phyloP scores from a whole-genome alignment of 306 rosid species.

The Albizia julibrissin region DNA sequence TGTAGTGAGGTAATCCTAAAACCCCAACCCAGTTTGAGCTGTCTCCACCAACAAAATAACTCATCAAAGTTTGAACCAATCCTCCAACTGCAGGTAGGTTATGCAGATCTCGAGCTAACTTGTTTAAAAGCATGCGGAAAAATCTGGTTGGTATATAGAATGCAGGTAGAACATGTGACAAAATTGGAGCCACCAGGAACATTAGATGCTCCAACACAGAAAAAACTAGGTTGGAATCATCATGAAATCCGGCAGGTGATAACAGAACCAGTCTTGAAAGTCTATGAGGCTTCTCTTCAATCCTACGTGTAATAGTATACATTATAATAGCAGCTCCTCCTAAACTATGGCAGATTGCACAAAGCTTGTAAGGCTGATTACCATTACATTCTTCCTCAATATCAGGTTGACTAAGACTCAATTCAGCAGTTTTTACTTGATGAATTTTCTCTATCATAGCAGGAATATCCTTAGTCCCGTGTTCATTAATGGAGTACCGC shows the following conservation, averaged over 20 bases:
- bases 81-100: conserved; percentile 94
- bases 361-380: conserved; percentile 80
- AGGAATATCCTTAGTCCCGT: conserved; percentile 89
- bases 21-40: conserved; percentile 98
- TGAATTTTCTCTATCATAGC: conserved; percentile 89
- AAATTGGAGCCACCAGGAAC: conserved; percentile 59
- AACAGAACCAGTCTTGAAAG: conserved; percentile 79
- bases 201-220: conserved; percentile 53
- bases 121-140: conserved; percentile 88
- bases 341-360: conserved; percentile 83
- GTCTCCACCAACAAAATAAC: conserved; percentile 89
- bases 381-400: conserved; percentile 55
- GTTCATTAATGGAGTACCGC: conserved; percentile 91
- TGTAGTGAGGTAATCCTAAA: conserved; percentile 83
- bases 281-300: conserved; percentile 79
- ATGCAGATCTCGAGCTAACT: conserved; percentile 87
- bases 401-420: conserved; percentile 68
- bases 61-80: conserved; percentile 83
- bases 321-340: conserved; percentile 89
- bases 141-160: conserved; percentile 90
- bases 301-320: conserved; percentile 63
- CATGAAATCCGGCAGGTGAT: conserved; percentile 95
- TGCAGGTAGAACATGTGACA: conserved; percentile 70
- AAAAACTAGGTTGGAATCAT: conserved; percentile 67
- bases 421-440: conserved; percentile 71